These are phyloP conservation scores for Ulmus americana DNA, from an alignment of 331 rosid species.

Conservation along the genomic window DNA sequence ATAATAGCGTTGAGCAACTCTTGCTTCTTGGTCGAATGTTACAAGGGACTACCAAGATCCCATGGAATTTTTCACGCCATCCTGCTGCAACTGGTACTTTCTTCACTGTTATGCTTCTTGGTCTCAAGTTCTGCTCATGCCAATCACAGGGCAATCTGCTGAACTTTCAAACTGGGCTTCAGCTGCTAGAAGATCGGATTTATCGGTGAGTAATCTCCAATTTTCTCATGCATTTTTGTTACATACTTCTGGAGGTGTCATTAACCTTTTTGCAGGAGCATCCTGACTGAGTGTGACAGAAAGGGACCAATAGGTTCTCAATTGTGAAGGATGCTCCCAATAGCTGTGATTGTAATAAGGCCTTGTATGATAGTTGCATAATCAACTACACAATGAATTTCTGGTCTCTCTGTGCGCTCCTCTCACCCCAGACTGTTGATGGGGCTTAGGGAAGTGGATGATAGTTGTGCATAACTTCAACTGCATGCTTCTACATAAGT, in stretches of 20 bases:
- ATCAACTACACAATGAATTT: too few relatives aligned
- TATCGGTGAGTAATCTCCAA: conserved; percentile 45
- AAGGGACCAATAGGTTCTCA: too few relatives aligned
- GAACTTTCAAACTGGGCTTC: conserved; percentile 79
- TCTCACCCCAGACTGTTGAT: too few relatives aligned
- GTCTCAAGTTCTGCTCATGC: conserved; percentile 93
- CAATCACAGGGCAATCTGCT: conserved; percentile 82
- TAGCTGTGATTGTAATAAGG: too few relatives aligned
- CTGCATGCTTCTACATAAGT: neutral
- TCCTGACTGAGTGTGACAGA: too few relatives aligned
- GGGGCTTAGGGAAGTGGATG: neutral
- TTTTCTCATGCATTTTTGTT: neutral
- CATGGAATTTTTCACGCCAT: conserved; percentile 83
- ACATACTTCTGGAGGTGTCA: neutral
- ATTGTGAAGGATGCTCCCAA: too few relatives aligned
- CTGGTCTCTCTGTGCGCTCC: too few relatives aligned
- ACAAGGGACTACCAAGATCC: conserved; percentile 86
- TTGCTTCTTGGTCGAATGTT: conserved; percentile 90
- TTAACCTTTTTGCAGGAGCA: too few relatives aligned
- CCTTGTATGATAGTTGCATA: too few relatives aligned
- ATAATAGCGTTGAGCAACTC: conserved; percentile 94
- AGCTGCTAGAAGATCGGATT: conserved; percentile 86
- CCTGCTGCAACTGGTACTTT: conserved; percentile 97
- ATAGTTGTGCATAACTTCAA: neutral
- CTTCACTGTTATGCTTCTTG: conserved; percentile 92